Percentiles rank a stretch among this genome's conserved stretches.
Evolutionary conservation across 176 grass and related monocot species (phyloP).

Genomic region (Juncus effusus): DNA sequence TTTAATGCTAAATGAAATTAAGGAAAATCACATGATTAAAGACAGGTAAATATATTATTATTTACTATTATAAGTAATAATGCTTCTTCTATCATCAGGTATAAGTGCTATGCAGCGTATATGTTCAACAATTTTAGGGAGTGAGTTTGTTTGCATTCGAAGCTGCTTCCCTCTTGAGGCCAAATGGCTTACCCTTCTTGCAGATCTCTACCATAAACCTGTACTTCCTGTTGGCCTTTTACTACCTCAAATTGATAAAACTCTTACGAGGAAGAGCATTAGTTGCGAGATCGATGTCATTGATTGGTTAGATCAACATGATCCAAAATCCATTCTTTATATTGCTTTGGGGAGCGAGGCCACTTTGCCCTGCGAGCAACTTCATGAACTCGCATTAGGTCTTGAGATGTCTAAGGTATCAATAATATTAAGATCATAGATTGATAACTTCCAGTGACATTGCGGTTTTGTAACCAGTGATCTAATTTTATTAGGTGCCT

Average conservation of each 20-base stretch:
- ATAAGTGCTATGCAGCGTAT: background rate
- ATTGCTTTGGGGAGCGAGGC: conserved; percentile 33
- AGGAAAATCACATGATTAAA: no score
- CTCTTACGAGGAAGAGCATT: background rate
- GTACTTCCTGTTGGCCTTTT: conserved; percentile 23
- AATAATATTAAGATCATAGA: no score
- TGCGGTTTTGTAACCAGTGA: no score
- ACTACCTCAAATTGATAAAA: background rate
- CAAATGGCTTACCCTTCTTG: background rate
- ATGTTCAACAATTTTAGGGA: background rate
- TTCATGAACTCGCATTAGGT: conserved; percentile 23
- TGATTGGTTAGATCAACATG: conserved; percentile 10
- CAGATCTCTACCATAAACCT: background rate
- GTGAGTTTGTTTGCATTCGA: conserved; percentile 13
- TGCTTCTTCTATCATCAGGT: conserved; percentile 7
- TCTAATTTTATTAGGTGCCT: no score
- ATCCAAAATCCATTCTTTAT: conserved; percentile 20
- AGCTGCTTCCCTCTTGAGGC: conserved; percentile 12
- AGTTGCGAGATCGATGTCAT: background rate
- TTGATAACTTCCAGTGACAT: no score
- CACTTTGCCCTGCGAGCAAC: background rate
- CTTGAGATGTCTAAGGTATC: conserved; percentile 16
- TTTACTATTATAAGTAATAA: no score
- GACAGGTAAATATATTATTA: no score
- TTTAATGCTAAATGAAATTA: no score